A percentile compares a stretch with the other conserved stretches of the same genome.
Evolutionary conservation across 2,329 filamentous ascomycete genomes (phyloP).

Genomic region (Herpotrichia juniperi): DNA sequence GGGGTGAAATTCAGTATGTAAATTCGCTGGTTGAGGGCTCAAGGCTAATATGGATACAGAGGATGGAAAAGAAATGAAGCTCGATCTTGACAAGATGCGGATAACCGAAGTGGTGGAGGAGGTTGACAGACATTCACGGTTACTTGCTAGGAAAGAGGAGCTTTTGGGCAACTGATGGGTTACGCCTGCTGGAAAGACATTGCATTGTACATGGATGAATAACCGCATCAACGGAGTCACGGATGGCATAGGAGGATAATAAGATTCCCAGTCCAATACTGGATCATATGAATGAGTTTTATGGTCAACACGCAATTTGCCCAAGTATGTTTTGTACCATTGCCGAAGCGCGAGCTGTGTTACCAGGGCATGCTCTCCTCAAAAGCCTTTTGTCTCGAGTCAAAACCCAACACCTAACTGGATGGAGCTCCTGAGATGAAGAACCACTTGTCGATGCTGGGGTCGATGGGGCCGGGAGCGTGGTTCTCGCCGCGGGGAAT

Average conservation of each 20-base stretch:
- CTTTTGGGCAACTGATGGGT: conserved; percentile 58
- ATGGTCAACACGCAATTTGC: conserved; percentile 9
- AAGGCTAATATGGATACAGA: conserved; percentile 58
- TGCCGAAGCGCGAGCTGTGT: not conserved
- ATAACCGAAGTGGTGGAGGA: conserved; percentile 89
- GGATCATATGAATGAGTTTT: conserved; percentile 21
- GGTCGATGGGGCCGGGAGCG: conserved; percentile 85
- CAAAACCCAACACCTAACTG: conserved; percentile 36
- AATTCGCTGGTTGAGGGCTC: not conserved
- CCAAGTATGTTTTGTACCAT: not conserved
- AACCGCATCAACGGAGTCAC: conserved; percentile 35
- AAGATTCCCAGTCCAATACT: conserved; percentile 1
- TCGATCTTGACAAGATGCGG: conserved; percentile 80
- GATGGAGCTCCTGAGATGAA: conserved; percentile 96
- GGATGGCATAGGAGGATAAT: conserved; percentile 14
- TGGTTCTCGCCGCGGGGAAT: conserved; percentile 83
- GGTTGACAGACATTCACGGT: conserved; percentile 85
- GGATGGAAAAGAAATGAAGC: conserved; percentile 87
- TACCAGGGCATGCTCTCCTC: not conserved
- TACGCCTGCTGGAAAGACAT: conserved; percentile 1
- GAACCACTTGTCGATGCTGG: conserved; percentile 99
- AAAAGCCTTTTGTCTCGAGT: not conserved
- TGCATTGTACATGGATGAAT: conserved; percentile 15
- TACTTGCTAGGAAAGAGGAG: conserved; percentile 81
- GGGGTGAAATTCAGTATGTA: conserved; percentile 82